Evolutionary conservation across 306 rosid species (phyloP).

Genomic region (Begonia masoniana): DNA sequence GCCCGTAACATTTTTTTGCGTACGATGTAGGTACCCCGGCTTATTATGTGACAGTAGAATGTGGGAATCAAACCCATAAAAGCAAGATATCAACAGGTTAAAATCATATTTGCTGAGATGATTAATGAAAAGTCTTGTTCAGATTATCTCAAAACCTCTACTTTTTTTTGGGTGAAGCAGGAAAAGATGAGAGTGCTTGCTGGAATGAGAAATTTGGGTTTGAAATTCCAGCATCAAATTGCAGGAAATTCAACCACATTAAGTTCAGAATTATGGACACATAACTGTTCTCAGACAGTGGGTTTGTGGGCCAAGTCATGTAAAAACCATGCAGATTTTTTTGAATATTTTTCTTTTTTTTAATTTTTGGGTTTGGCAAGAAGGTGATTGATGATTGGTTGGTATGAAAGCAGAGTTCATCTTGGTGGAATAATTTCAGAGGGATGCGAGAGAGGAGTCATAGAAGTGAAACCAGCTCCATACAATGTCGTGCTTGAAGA

Average conservation of each 20-base stretch:
- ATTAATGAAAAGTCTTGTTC: too few relatives aligned
- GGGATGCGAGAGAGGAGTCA: slow-evolving; percentile 39
- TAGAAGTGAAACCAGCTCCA: slow-evolving; percentile 56
- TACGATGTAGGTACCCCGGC: slow-evolving; percentile 6
- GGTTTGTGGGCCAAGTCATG: slow-evolving; percentile 76
- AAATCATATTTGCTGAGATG: not conserved
- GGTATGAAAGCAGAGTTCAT: slow-evolving; percentile 30
- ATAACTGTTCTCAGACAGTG: slow-evolving; percentile 33
- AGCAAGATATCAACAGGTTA: slow-evolving; percentile 10
- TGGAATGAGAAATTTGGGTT: slow-evolving; percentile 83
- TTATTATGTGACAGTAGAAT: slow-evolving; percentile 7
- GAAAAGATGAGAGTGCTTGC: slow-evolving; percentile 35
- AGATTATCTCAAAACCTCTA: not conserved
- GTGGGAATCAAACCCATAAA: slow-evolving; percentile 8
- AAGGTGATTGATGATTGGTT: too few relatives aligned
- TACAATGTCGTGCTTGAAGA: slow-evolving; percentile 89
- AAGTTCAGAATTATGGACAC: slow-evolving; percentile 58
- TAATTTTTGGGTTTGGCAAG: too few relatives aligned
- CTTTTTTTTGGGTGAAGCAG: slow-evolving; percentile 20
- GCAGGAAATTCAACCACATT: slow-evolving; percentile 39
- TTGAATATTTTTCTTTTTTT: too few relatives aligned
- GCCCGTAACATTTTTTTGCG: too few relatives aligned
- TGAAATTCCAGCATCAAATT: slow-evolving; percentile 32
- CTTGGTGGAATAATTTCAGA: slow-evolving; percentile 59
- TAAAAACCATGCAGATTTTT: slow-evolving; percentile 10